Percentiles rank a stretch among this genome's conserved stretches.
Conservation (phyloP, 2,329 filamentous ascomycete genomes). For the Pseudogymnoascus sp. region DNA sequence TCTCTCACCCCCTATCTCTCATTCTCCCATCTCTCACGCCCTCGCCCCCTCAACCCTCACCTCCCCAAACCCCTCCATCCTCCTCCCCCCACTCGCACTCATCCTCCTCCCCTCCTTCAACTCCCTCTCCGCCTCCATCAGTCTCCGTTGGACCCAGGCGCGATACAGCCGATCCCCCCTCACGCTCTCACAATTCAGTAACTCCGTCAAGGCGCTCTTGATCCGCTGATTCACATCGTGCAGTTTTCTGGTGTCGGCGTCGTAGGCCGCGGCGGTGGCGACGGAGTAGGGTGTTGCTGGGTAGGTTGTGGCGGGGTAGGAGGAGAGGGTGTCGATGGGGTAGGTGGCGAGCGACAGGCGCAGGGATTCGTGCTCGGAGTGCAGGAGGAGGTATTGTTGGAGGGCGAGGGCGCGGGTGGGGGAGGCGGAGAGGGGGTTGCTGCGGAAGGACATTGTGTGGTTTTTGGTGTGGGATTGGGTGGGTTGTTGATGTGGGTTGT, state of each 20-base stretch:
- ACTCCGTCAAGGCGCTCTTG: slow-evolving; percentile 44
- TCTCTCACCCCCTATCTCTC: background rate
- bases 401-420: slow-evolving; percentile 27
- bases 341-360: slow-evolving; percentile 25
- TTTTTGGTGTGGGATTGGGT: background rate
- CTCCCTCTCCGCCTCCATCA: slow-evolving; percentile 47
- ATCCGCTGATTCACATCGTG: slow-evolving; percentile 44
- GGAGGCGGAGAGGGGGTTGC: slow-evolving; percentile 19
- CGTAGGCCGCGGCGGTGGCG: background rate
- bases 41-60: background rate
- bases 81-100: slow-evolving; percentile 20
- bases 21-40: background rate
- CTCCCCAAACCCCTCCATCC: slow-evolving; percentile 13
- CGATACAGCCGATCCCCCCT: slow-evolving; percentile 38
- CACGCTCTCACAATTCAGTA: slow-evolving; percentile 45
- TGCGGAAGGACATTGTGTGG: slow-evolving; percentile 12
- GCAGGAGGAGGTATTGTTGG: slow-evolving; percentile 30
- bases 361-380: slow-evolving; percentile 28
- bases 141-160: slow-evolving; percentile 41
- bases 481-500: background rate
- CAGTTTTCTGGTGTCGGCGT: slow-evolving; percentile 29
- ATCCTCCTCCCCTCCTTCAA: slow-evolving; percentile 24
- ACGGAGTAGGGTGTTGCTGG: background rate
- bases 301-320: slow-evolving; percentile 4
- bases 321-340: slow-evolving; percentile 11